phyloP scores from a whole-genome alignment of 192 early-diverging fungal species.

The Umbelopsis vinacea region DNA sequence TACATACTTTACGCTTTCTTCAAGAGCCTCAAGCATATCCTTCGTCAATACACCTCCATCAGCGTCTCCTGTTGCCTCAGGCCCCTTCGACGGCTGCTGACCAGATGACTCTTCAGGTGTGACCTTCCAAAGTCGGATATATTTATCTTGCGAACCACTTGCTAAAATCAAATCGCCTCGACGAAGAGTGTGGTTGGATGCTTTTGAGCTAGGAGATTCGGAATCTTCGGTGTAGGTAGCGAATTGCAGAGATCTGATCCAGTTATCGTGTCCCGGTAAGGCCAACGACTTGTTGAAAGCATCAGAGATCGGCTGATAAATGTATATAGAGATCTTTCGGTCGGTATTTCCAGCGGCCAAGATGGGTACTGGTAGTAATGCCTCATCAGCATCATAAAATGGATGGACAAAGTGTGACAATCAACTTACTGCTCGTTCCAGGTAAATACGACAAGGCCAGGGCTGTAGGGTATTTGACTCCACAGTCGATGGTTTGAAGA shows the following conservation, averaged over 20 bases:
- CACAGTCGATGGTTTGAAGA: constrained; percentile 72
- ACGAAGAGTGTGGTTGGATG: constrained; percentile 56
- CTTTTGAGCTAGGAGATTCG: constrained; percentile 17
- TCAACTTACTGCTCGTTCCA: constrained; percentile 49
- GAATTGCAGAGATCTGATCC: constrained; percentile 85
- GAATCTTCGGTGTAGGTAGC: constrained; percentile 56
- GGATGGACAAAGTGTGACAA: not conserved
- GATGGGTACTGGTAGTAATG: constrained; percentile 50
- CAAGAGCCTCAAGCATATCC: constrained; percentile 51
- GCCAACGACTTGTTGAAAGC: constrained; percentile 68
- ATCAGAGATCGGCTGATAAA: constrained; percentile 27
- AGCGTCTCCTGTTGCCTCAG: not conserved
- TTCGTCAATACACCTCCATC: constrained; percentile 39
- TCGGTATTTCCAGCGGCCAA: constrained; percentile 89
- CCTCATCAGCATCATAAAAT: not conserved
- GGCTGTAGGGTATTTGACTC: constrained; percentile 67
- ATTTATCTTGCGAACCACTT: constrained; percentile 89
- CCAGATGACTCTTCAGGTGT: constrained; percentile 35
- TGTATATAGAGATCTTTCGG: constrained; percentile 72
- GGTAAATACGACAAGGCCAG: constrained; percentile 75
- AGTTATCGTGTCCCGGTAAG: constrained; percentile 91
- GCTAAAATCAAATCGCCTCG: constrained; percentile 86
- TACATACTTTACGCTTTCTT: constrained; percentile 43
- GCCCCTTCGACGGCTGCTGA: not conserved
- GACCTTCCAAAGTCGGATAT: constrained; percentile 91